Evolutionary conservation across 2,329 filamentous ascomycete species (phyloP), one percentile per base, ranked within the genome.

Genomic region (Aspergillus pseudoterreus): DNA sequence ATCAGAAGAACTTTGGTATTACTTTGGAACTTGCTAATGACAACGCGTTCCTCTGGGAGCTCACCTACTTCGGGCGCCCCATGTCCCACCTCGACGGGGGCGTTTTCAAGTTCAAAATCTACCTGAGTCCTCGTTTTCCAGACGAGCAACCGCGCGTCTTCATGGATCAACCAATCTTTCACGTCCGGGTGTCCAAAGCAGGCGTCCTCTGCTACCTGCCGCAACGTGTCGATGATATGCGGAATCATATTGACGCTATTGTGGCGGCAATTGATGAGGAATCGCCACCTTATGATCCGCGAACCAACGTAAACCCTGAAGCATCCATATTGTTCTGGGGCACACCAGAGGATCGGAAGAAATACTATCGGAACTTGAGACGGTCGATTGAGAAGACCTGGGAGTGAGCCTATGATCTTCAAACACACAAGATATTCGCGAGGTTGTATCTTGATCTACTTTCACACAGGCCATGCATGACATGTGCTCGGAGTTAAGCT

Each of bases 11-110:
- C 22, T 78, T 84, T 24, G 86, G 89, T 0, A 79, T 96, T 51
- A 86, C 91, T 59, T 75, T 97, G 35, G 82, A 85, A 50, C 76
- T 97, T 6, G 85, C 88, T 27, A 79, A 94, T 57, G 82, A 79
- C 36, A 97, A 96, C 62, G 92, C 92, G 0, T 96, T 96, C 64
- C 79, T 92, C 17, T 97, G 94, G 94, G 71, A 81, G 17, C 69
- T 97, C 53, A 94, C 90, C 1, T 92, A 96, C 67, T 95, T 96
- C 66, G 94, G 94, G 22, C 83, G 86, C 49, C 90, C 91, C 0
- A 95, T 94, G 87, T 95, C 91, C 5, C 91, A 95, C 60, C 82
- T 97, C 2, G 92, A 97, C 61, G 92, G 92, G 14, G 91, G 92
- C 2, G 81, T 97, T 54, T 92, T 97, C 75, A 83, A 83, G 54